Evolutionary conservation across 2,329 filamentous ascomycete species (phyloP).

Genomic region (Pezicula neosporulosa): DNA sequence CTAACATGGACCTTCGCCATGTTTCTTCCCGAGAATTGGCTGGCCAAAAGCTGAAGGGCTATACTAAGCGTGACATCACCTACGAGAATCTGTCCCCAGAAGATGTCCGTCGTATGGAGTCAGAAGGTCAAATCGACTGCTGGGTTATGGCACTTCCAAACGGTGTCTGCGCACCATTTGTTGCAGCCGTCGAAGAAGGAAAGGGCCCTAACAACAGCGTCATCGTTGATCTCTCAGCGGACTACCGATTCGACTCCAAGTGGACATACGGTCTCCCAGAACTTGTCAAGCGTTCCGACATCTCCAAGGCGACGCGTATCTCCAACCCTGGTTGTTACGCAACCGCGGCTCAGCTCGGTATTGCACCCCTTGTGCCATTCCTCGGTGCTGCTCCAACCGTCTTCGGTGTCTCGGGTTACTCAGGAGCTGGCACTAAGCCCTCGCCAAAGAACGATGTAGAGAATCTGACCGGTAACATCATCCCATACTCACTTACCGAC

Average conservation of each 20-base stretch:
- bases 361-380: slow-evolving; percentile 74
- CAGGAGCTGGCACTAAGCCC: slow-evolving; percentile 91
- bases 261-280: slow-evolving; percentile 94
- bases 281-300: slow-evolving; percentile 70
- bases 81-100: slow-evolving; percentile 90
- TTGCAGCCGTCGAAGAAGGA: slow-evolving; percentile 79
- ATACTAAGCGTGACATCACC: slow-evolving; percentile 84
- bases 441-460: slow-evolving; percentile 90
- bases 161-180: slow-evolving; percentile 88
- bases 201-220: slow-evolving; percentile 62
- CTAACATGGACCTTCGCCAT: slow-evolving; percentile 83
- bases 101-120: slow-evolving; percentile 81
- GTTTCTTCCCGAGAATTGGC: slow-evolving; percentile 91
- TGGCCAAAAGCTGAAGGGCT: slow-evolving; percentile 83
- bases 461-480: slow-evolving; percentile 79
- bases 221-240: slow-evolving; percentile 92
- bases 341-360: slow-evolving; percentile 85
- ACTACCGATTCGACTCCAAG: slow-evolving; percentile 81
- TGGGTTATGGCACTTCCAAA: slow-evolving; percentile 99
- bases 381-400: slow-evolving; percentile 76
- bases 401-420: slow-evolving; percentile 93
- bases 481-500: slow-evolving; percentile 87
- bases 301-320: slow-evolving; percentile 77
- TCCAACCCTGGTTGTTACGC: slow-evolving; percentile 95
- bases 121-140: slow-evolving; percentile 81